Conservation (phyloP, 257 asterid species). For the Craterostigma plantagineum region DNA sequence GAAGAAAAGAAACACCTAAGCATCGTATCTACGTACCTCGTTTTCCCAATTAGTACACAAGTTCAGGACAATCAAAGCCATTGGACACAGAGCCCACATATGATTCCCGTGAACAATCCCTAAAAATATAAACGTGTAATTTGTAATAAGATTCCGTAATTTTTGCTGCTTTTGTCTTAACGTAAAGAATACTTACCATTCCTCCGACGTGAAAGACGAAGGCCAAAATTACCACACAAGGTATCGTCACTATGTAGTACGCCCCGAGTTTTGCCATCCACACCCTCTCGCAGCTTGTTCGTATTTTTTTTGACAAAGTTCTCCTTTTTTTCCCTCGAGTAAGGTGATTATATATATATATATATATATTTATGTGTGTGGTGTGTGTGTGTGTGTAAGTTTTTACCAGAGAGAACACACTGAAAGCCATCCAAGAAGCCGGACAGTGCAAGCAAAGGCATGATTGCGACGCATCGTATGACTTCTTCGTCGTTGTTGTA, state of each 20-base stretch:
- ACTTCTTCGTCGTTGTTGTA: constrained; percentile 57
- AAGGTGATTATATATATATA: too few relatives aligned
- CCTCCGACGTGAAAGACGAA: constrained; percentile 42
- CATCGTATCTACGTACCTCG: too few relatives aligned
- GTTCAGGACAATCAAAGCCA: constrained; percentile 36
- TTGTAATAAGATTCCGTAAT: too few relatives aligned
- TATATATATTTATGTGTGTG: too few relatives aligned
- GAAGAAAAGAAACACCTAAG: too few relatives aligned
- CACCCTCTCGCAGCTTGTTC: constrained; percentile 77
- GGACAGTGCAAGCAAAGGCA: constrained; percentile 55
- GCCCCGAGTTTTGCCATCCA: constrained; percentile 75
- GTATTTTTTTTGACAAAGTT: background rate
- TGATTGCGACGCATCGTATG: constrained; percentile 37
- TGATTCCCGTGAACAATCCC: constrained; percentile 75
- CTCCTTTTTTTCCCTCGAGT: background rate
- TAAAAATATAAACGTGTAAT: too few relatives aligned
- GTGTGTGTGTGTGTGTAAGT: too few relatives aligned
- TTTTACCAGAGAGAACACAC: constrained; percentile 61
- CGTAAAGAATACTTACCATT: constrained; percentile 16
- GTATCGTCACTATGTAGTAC: constrained; percentile 45
- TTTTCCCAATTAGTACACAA: constrained; percentile 36
- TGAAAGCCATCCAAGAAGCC: constrained; percentile 67
- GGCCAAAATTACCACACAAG: constrained; percentile 35
- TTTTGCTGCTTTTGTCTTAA: too few relatives aligned
- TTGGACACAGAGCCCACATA: constrained; percentile 41